Evolutionary conservation across 2,329 filamentous ascomycete species (phyloP), one percentile per base, ranked within the genome.

Genomic region (Paecilomyces sp.): DNA sequence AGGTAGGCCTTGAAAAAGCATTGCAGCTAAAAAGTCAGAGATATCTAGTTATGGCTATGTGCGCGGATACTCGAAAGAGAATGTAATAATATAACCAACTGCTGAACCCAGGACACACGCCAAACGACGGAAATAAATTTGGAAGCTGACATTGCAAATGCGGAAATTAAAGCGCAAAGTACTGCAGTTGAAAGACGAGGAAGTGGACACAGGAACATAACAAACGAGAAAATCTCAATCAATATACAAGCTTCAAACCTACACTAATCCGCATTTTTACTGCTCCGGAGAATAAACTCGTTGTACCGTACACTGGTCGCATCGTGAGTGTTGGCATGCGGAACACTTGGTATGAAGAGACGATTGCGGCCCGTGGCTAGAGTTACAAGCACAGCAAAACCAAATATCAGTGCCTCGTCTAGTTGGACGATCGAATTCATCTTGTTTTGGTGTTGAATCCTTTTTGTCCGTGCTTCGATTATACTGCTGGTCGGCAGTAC

Each of bases 381-480:
- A 31, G 9, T 15, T 5, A 41, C 18, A 52, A 22, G 55, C 63
- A n/a, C 58, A 63, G 50, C 61, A 64, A 36, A n/a, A 33, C 59
- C 61, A 63, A 5, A 59, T 22, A 34, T 22, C 34, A 12, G 61
- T 63, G 18, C 28, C 33, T 4, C 25, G 50, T 55, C 56, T 63
- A 24, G 15, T 55, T 11, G 58, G 57, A 33, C 34, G 47, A 30
- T 11, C 51, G 18, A 13, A 22, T 55, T 18, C 47, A 51, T 25
- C 4, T 18, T 47, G 34, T n/a, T 30, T 13, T 7, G 18, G 34
- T 11, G 54, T 15, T 41, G 15, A 15, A 15, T n/a, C 6, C 36
- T 6, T n/a, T n/a, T 22, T 22, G 22, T 22, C 22, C 22, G 22
- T 22, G 22, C 22, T 22, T 22, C 22, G 22, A 22, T 22, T 22